A percentile compares a stretch with the other conserved stretches of the same genome.
Evolutionary conservation across 2,329 filamentous ascomycete species (phyloP).

Genomic region (Escovopsis sp.): DNA sequence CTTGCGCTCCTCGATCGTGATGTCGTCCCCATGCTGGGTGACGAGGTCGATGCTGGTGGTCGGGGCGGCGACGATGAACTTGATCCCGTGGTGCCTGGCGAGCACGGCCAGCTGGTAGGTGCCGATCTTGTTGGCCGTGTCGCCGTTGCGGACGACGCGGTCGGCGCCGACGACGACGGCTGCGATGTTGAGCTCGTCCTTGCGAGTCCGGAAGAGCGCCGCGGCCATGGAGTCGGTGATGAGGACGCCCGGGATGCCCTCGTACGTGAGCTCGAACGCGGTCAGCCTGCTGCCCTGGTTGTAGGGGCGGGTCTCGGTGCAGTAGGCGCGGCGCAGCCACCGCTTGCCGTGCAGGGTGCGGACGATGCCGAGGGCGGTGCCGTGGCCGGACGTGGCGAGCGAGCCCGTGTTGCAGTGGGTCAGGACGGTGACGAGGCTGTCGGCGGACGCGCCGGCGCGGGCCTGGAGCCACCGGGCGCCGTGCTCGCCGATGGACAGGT

Average conservation of each 20-base stretch:
- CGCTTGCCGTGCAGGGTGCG: slow-evolving; percentile 57
- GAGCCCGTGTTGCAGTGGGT: slow-evolving; percentile 98
- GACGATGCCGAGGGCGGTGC: slow-evolving; percentile 88
- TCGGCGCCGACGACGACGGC: slow-evolving; percentile 93
- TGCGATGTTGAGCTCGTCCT: slow-evolving; percentile 51
- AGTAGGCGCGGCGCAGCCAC: slow-evolving; percentile 71
- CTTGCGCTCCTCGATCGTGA: slow-evolving; percentile 81
- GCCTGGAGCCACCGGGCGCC: slow-evolving; percentile 71
- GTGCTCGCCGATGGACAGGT: slow-evolving; percentile 67
- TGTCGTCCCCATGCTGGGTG: slow-evolving; percentile 62
- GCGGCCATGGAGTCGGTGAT: slow-evolving; percentile 96
- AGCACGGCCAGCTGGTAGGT: slow-evolving; percentile 90
- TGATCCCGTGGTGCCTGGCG: slow-evolving; percentile 73
- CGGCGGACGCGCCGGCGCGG: slow-evolving; percentile 33
- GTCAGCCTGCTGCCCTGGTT: slow-evolving; percentile 94
- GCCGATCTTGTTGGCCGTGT: slow-evolving; percentile 97
- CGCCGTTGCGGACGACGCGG: slow-evolving; percentile 86
- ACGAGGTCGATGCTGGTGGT: slow-evolving; percentile 84
- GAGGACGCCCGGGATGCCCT: slow-evolving; percentile 78
- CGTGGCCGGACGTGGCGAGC: slow-evolving; percentile 92
- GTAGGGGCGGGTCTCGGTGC: slow-evolving; percentile 92
- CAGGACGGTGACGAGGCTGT: slow-evolving; percentile 55
- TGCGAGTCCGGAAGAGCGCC: slow-evolving; percentile 55
- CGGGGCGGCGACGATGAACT: slow-evolving; percentile 89
- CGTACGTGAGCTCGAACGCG: slow-evolving; percentile 91